A percentile compares a stretch with the other conserved stretches of the same genome.
Evolutionary conservation across 2,329 filamentous ascomycete genomes (phyloP).

Genomic region (Mariannaea elegans): DNA sequence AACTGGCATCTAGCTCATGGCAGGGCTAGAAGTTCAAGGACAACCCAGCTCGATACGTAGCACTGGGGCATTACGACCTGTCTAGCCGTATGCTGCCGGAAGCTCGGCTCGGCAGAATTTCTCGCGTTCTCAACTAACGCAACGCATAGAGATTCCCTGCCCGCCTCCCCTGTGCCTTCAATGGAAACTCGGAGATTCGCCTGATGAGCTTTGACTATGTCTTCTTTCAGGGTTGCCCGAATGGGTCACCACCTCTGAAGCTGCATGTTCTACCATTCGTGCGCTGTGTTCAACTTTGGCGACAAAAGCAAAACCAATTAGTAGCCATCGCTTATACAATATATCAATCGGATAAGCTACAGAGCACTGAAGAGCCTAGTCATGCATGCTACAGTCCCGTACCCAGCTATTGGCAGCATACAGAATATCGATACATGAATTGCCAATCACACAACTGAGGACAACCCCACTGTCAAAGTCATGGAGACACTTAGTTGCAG

Average conservation of each 20-base stretch:
- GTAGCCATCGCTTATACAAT: neutral
- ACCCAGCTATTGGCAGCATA: neutral
- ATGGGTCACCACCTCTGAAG: neutral
- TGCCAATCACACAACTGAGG: neutral
- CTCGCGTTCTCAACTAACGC: too few species aligned
- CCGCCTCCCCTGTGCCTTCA: neutral
- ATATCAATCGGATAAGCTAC: conserved; percentile 4
- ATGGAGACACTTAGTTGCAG: conserved; percentile 7
- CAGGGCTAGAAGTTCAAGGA: neutral
- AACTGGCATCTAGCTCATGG: neutral
- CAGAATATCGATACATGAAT: neutral
- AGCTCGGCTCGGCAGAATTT: neutral
- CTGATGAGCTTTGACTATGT: neutral
- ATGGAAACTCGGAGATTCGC: too few species aligned
- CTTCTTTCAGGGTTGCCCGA: neutral
- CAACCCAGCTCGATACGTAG: neutral
- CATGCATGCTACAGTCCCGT: conserved; percentile 5
- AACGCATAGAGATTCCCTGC: neutral
- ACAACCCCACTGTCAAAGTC: neutral
- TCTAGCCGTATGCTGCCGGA: too few species aligned
- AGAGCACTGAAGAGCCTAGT: neutral
- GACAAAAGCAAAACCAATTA: neutral
- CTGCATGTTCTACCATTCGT: neutral
- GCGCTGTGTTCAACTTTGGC: neutral
- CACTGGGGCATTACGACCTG: neutral